Percentiles rank a stretch among this genome's conserved stretches.
Evolutionary conservation across 2,329 filamentous ascomycete species (phyloP).

Genomic region (Ceratocystis cubensis): DNA sequence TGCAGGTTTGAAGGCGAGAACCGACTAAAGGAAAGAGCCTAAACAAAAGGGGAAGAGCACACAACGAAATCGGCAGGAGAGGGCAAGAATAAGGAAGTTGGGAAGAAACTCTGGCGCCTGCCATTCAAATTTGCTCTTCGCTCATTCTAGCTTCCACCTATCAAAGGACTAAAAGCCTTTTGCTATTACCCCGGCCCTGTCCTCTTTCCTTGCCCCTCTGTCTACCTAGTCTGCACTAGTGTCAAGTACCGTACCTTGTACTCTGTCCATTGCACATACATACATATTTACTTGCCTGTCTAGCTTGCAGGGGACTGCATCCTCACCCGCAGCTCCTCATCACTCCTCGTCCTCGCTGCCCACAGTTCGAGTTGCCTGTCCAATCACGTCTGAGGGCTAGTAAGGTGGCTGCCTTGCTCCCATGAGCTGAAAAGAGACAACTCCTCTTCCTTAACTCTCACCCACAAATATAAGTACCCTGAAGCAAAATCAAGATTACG

Average conservation of each 20-base stretch:
- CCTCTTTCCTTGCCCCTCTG: too few relatives aligned
- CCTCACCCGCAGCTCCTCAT: constrained; percentile 6
- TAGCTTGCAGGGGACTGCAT: background rate
- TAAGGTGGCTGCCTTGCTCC: background rate
- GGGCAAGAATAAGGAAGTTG: background rate
- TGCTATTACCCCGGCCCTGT: background rate
- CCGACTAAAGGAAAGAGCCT: background rate
- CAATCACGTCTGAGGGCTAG: background rate
- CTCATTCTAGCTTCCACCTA: background rate
- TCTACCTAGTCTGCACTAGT: background rate
- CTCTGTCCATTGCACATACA: background rate
- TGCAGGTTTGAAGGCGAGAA: background rate
- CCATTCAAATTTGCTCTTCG: background rate
- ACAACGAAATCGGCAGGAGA: background rate
- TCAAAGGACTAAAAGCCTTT: background rate
- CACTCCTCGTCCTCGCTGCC: background rate
- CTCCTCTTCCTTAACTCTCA: background rate
- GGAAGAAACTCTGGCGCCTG: background rate
- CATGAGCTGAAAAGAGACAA: constrained; percentile 5
- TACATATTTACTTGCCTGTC: background rate
- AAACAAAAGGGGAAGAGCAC: background rate
- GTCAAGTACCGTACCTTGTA: background rate
- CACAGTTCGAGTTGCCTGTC: background rate
- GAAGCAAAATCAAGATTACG: background rate
- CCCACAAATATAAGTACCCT: background rate